These are phyloP conservation scores for Pisolithus albus DNA, from an alignment of 768 basidiomycete genomes.

Conservation along the genomic window DNA sequence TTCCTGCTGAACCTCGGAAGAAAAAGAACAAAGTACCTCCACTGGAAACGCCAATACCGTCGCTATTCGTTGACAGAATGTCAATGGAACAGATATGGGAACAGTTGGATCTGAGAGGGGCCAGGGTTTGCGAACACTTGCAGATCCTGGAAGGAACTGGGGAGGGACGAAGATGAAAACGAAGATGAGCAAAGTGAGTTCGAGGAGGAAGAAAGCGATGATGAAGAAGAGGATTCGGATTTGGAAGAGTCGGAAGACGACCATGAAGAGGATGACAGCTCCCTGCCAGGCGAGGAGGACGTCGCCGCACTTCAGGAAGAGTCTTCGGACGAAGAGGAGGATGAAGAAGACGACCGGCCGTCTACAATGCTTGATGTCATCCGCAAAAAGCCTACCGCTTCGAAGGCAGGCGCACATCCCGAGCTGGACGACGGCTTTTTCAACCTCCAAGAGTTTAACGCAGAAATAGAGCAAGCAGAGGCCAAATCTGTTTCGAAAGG, in stretches of 20 bases:
- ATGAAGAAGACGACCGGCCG: constrained; percentile 21
- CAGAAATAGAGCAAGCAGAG: constrained; percentile 75
- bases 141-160: constrained; percentile 54
- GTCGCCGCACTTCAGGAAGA: constrained; percentile 32
- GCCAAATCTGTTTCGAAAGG: constrained; percentile 54
- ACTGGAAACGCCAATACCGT: constrained; percentile 63
- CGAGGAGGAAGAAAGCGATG: constrained; percentile 26
- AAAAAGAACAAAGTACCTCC: constrained; percentile 29
- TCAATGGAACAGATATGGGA: constrained; percentile 88
- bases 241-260: constrained; percentile 24
- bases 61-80: constrained; percentile 72
- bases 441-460: constrained; percentile 79
- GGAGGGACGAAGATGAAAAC: constrained; percentile 20
- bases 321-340: constrained; percentile 31
- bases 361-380: constrained; percentile 22
- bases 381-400: constrained; percentile 15
- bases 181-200: neutral
- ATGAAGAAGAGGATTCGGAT: constrained; percentile 25
- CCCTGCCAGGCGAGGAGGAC: constrained; percentile 19
- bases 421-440: constrained; percentile 89
- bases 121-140: constrained; percentile 62
- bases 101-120: constrained; percentile 79
- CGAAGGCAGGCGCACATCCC: constrained; percentile 27
- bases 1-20: constrained; percentile 26
- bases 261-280: constrained; percentile 20